phyloP scores from a whole-genome alignment of 805 yeast species.

The Pichia pseudocactophila region DNA sequence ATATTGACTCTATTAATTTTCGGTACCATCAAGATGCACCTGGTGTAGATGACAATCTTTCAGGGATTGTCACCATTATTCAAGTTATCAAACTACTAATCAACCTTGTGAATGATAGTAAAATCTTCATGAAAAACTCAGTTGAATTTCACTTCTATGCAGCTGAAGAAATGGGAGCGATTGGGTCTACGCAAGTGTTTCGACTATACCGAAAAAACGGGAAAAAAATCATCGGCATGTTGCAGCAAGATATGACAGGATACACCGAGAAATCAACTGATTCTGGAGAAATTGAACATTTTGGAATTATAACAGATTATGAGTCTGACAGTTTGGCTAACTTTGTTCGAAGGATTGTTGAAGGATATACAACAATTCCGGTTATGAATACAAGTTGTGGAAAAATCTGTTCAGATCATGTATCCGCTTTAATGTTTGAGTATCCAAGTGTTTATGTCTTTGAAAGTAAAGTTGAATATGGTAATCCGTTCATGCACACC shows the following conservation, averaged over 20 bases:
- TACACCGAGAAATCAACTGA: conserved; percentile 45
- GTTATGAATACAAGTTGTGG: conserved; percentile 76
- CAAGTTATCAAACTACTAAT: conserved; percentile 64
- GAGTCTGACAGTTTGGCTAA: conserved; percentile 46
- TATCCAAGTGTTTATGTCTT: conserved; percentile 77
- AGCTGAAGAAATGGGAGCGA: conserved; percentile 88
- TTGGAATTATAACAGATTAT: conserved; percentile 77
- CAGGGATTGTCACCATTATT: conserved; percentile 72
- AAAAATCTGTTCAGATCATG: conserved; percentile 90
- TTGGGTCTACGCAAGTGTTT: conserved; percentile 80
- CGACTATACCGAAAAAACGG: conserved; percentile 38
- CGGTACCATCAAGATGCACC: conserved; percentile 64
- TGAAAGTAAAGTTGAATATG: conserved; percentile 60
- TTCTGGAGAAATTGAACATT: conserved; percentile 46
- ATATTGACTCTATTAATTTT: conserved; percentile 76
- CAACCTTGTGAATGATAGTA: conserved; percentile 16
- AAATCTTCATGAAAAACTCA: conserved; percentile 38
- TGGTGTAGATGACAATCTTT: conserved; percentile 94
- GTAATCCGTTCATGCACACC: conserved; percentile 68
- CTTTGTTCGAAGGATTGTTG: conserved; percentile 54
- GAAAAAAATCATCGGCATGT: conserved; percentile 63
- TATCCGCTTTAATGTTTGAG: conserved; percentile 75
- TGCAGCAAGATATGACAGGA: conserved; percentile 95
- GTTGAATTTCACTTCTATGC: conserved; percentile 91
- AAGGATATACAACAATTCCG: conserved; percentile 56